These are phyloP conservation scores for Westerdykella sp. DNA, from an alignment of 2,329 filamentous ascomycete genomes.

Conservation along the genomic window DNA sequence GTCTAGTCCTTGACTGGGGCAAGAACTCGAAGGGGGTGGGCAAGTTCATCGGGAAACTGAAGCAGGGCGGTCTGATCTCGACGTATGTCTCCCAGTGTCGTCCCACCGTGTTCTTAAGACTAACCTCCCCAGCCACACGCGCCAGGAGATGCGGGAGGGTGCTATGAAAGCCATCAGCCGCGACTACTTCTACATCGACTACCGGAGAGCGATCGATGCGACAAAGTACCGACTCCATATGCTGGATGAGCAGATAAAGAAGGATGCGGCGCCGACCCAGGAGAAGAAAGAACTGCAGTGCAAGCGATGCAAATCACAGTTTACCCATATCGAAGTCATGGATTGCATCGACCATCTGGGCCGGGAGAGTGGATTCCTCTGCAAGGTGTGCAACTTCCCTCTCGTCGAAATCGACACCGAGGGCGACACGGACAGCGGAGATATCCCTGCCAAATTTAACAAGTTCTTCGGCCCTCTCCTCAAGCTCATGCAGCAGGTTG, in stretches of 20 bases:
- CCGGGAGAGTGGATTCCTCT: slow-evolving; percentile 63
- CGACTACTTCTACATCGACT: slow-evolving; percentile 97
- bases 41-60: slow-evolving; percentile 77
- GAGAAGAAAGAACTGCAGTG: slow-evolving; percentile 94
- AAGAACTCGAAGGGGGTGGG: slow-evolving; percentile 90
- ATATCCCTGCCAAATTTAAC: slow-evolving; percentile 52
- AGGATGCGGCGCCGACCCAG: slow-evolving; percentile 65
- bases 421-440: slow-evolving; percentile 54
- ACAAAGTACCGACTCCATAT: slow-evolving; percentile 92
- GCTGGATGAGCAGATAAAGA: slow-evolving; percentile 82
- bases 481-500: slow-evolving; percentile 68
- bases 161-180: slow-evolving; percentile 75
- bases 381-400: slow-evolving; percentile 65
- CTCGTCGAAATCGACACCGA: slow-evolving; percentile 44
- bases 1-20: slow-evolving; percentile 63
- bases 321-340: slow-evolving; percentile 83
- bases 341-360: slow-evolving; percentile 59
- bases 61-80: slow-evolving; percentile 77
- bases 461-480: slow-evolving; percentile 74
- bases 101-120: slow-evolving; percentile 3
- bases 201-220: slow-evolving; percentile 86
- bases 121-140: slow-evolving; percentile 52
- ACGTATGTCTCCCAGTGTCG: slow-evolving; percentile 52
- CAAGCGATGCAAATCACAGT: slow-evolving; percentile 72
- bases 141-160: slow-evolving; percentile 72